These are phyloP conservation scores for Calophaca sinica DNA, from an alignment of 306 rosid species.

Conservation along the genomic window DNA sequence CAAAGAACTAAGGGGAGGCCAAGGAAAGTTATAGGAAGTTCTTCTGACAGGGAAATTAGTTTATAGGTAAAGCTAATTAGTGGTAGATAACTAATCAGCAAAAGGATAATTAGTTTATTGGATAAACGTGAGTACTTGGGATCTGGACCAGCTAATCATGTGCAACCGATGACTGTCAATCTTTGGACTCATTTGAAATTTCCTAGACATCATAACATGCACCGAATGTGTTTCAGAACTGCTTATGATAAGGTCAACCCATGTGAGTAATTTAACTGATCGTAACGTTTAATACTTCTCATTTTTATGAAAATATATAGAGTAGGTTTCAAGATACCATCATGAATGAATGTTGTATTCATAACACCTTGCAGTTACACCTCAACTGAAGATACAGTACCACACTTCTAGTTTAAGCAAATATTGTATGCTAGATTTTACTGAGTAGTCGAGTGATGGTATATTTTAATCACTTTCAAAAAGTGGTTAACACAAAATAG, in stretches of 20 bases:
- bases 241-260: constrained; percentile 68
- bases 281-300: background rate
- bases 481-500: constrained; percentile 21
- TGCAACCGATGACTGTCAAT: constrained; percentile 64
- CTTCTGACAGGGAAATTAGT: constrained; percentile 39
- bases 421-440: background rate
- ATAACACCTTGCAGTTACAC: background rate
- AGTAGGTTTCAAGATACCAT: constrained; percentile 36
- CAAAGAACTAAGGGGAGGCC: constrained; percentile 39
- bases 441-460: background rate
- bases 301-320: background rate
- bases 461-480: background rate
- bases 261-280: constrained; percentile 39
- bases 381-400: background rate
- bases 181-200: constrained; percentile 70
- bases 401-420: background rate
- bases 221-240: constrained; percentile 70
- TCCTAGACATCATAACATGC: constrained; percentile 79
- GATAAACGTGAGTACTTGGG: constrained; percentile 75
- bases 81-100: constrained; percentile 34
- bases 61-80: constrained; percentile 42
- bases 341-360: constrained; percentile 15
- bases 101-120: constrained; percentile 49
- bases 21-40: constrained; percentile 44
- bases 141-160: constrained; percentile 73